These are phyloP conservation scores for Multifurca ochricompacta DNA, from an alignment of 768 basidiomycete species.

Conservation along the genomic window DNA sequence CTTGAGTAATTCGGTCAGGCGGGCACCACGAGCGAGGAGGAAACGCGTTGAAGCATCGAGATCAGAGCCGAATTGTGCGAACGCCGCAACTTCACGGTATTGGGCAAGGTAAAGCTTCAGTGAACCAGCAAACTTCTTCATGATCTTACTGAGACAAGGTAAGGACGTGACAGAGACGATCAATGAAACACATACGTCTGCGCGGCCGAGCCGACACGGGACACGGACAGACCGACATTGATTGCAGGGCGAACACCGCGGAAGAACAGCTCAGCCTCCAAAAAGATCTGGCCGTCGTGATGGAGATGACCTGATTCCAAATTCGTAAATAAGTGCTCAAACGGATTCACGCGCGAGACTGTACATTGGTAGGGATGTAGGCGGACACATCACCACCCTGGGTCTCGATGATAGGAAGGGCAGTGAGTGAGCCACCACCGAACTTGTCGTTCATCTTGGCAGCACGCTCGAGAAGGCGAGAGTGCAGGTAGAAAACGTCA, in stretches of 20 bases:
- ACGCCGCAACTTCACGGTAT: slow-evolving; percentile 99
- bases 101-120: slow-evolving; percentile 99
- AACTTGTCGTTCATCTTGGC: slow-evolving; percentile 99
- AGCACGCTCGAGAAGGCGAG: slow-evolving; percentile 98
- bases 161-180: not conserved
- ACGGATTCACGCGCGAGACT: slow-evolving; percentile 23
- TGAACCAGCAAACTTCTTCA: slow-evolving; percentile 99
- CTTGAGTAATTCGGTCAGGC: slow-evolving; percentile 95
- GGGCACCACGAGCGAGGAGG: slow-evolving; percentile 95
- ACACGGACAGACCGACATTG: slow-evolving; percentile 99
- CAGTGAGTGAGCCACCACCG: slow-evolving; percentile 97
- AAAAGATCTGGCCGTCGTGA: slow-evolving; percentile 99
- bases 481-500: slow-evolving; percentile 99
- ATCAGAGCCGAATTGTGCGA: slow-evolving; percentile 99
- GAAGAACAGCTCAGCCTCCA: slow-evolving; percentile 99
- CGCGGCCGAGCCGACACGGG: slow-evolving; percentile 99
- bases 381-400: slow-evolving; percentile 99
- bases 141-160: slow-evolving; percentile 65
- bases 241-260: slow-evolving; percentile 99
- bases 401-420: slow-evolving; percentile 98
- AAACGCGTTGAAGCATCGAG: slow-evolving; percentile 99
- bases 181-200: slow-evolving; percentile 73
- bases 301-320: slow-evolving; percentile 82
- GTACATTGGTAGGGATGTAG: slow-evolving; percentile 90
- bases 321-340: slow-evolving; percentile 7